A percentile compares a stretch with the other conserved stretches of the same genome.
These are phyloP conservation scores for Trichoderma sp. DNA, from an alignment of 2,329 filamentous ascomycete genomes.

Conservation along the genomic window DNA sequence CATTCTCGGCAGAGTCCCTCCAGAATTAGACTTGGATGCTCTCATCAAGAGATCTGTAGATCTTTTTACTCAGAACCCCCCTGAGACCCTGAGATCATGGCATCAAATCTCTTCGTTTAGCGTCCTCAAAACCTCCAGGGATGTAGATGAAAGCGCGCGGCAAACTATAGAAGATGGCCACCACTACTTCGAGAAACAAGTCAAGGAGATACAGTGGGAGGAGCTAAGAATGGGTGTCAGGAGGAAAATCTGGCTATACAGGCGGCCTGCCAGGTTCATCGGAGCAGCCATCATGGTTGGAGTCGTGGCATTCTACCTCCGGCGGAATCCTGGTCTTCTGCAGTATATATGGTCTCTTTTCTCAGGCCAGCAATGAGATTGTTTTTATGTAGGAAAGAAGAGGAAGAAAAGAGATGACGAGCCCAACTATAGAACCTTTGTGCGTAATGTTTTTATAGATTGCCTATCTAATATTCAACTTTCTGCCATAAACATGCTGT, in stretches of 20 bases:
- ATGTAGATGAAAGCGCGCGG: conserved; percentile 48
- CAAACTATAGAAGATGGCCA: conserved; percentile 69
- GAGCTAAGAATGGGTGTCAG: conserved; percentile 48
- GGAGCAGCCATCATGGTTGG: conserved; percentile 68
- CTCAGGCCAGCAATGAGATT: conserved; percentile 16
- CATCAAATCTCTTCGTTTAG: conserved; percentile 70
- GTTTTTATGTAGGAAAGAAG: not conserved
- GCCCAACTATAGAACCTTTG: not conserved
- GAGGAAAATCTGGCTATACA: conserved; percentile 60
- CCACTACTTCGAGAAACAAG: conserved; percentile 69
- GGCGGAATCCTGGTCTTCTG: conserved; percentile 46
- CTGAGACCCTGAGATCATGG: conserved; percentile 73
- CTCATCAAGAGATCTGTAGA: conserved; percentile 67
- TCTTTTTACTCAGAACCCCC: conserved; percentile 69
- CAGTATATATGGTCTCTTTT: conserved; percentile 35
- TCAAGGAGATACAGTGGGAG: conserved; percentile 66
- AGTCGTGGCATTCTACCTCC: conserved; percentile 67
- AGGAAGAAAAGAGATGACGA: not conserved
- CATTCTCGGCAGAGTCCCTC: conserved; percentile 82
- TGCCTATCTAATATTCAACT: conserved; percentile 23
- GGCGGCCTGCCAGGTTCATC: conserved; percentile 62
- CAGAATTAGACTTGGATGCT: conserved; percentile 75
- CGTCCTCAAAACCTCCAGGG: conserved; percentile 79
- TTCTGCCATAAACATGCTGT: conserved; percentile 4
- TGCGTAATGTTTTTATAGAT: not conserved